Evolutionary conservation across 306 rosid species (phyloP).

Genomic region (Acacia confusa): DNA sequence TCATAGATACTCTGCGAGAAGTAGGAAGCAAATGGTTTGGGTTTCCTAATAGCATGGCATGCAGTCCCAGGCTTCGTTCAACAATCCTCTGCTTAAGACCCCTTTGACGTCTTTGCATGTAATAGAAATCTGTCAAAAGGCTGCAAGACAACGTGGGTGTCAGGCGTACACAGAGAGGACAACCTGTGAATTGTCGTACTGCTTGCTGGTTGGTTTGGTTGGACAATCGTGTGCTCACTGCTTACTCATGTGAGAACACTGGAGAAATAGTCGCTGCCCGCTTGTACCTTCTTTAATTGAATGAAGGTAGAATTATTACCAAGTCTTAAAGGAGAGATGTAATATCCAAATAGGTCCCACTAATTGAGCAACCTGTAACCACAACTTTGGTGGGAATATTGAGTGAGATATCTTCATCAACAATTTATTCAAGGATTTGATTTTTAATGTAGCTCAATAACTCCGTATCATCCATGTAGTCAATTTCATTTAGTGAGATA

Average conservation of each 20-base stretch:
- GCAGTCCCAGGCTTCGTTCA: neutral
- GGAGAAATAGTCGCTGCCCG: neutral
- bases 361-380: too few relatives aligned
- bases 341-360: too few relatives aligned
- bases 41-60: neutral
- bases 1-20: neutral
- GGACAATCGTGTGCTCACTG: slow-evolving; percentile 6
- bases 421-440: fast-evolving
- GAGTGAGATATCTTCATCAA: too few relatives aligned
- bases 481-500: too few relatives aligned
- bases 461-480: too few relatives aligned
- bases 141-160: slow-evolving; percentile 2
- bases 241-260: slow-evolving; percentile 3
- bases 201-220: slow-evolving; percentile 5
- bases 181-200: neutral
- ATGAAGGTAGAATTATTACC: neutral
- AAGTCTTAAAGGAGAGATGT: too few relatives aligned
- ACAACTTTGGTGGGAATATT: too few relatives aligned
- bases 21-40: neutral
- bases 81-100: neutral
- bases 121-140: neutral
- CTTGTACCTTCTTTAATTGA: neutral
- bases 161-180: neutral
- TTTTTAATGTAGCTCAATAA: too few relatives aligned
- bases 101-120: slow-evolving; percentile 8